Evolutionary conservation across 2,329 filamentous ascomycete species (phyloP), one percentile per base, ranked within the genome.

Genomic region (Curvularia eragrostidis): DNA sequence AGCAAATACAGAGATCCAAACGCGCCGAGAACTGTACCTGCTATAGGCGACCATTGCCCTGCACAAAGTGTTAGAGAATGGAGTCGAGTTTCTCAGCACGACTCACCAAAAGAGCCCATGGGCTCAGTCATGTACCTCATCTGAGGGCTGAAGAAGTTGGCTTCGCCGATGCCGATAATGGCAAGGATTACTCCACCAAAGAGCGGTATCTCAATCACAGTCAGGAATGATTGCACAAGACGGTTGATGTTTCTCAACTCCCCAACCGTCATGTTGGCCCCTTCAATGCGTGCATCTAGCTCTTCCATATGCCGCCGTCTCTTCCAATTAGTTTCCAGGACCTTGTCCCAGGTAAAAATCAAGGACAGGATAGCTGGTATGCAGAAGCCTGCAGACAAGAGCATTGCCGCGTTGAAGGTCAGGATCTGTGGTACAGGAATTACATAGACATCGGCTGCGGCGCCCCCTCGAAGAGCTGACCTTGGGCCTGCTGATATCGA

Each of bases 361-460:
- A 89, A 73, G 8, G 85, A 87, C 0, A 90, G 73, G 9, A 89
- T 82, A 1, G 87, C 85, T 0, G 87, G 86, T 2, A 90, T 83
- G 56, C 86, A 89, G 58, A 86, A 89, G 1, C 84, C 88, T 1
- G 87, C 86, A 0, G 85, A 82, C 1, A 90, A 76, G 2, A 90
- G 80, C 8, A 84, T 88, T 0, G 80, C 85, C 0, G 85, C 81
- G 46, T 83, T 82, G 66, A 89, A 89, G 0, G 82, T 84, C 23
- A 90, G 75, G 10, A 71, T 77, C 3, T 76, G 62, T 0, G 87
- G 88, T 1, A 80, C 81, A 0, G 86, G 86, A 23, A 90, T 83
- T 3, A 89, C 82, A 48, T 86, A 87, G 18, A 89, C 86, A 47
- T 89, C 83, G 63, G 84, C 83, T 0, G 84, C 83, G 0, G 86